Conservation (phyloP, 1,139 yeast species). For the Lodderomyces beijingensis region DNA sequence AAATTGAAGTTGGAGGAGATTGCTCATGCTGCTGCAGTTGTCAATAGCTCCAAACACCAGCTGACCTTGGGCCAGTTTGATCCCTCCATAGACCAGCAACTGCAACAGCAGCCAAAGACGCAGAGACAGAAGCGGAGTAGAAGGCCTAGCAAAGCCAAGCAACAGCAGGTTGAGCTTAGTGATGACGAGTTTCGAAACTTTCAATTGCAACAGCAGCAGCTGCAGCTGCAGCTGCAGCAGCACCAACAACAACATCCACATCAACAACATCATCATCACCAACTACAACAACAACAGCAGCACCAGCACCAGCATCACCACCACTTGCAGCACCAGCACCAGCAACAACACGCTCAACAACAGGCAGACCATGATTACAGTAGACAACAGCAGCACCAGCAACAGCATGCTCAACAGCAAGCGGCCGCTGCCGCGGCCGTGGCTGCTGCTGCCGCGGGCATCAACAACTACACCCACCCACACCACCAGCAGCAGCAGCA, state of each 20-base stretch:
- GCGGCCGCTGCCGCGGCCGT: conserved; percentile 4
- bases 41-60: conserved; percentile 1
- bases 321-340: conserved; percentile 3
- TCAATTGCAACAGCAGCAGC: conserved; percentile 4
- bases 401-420: conserved; percentile 4
- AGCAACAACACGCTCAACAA: conserved; percentile 1
- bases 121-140: background rate
- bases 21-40: conserved; percentile 19
- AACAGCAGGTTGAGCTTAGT: too few relatives aligned
- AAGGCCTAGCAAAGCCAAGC: background rate
- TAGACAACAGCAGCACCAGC: conserved; percentile 8
- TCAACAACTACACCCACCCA: conserved; percentile 9
- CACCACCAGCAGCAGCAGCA: conserved; percentile 14
- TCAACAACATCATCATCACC: conserved; percentile 5
- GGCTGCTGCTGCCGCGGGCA: conserved; percentile 4
- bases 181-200: conserved; percentile 4
- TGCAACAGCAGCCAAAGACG: conserved; percentile 1
- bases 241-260: conserved; percentile 6
- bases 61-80: too few relatives aligned
- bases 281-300: conserved; percentile 2
- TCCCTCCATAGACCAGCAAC: too few relatives aligned
- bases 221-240: conserved; percentile 2
- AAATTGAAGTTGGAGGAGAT: conserved; percentile 32
- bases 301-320: conserved; percentile 1
- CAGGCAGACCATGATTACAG: conserved; percentile 2